Evolutionary conservation across 345 rosid genomes (phyloP).

Genomic region (Citrus australasica): DNA sequence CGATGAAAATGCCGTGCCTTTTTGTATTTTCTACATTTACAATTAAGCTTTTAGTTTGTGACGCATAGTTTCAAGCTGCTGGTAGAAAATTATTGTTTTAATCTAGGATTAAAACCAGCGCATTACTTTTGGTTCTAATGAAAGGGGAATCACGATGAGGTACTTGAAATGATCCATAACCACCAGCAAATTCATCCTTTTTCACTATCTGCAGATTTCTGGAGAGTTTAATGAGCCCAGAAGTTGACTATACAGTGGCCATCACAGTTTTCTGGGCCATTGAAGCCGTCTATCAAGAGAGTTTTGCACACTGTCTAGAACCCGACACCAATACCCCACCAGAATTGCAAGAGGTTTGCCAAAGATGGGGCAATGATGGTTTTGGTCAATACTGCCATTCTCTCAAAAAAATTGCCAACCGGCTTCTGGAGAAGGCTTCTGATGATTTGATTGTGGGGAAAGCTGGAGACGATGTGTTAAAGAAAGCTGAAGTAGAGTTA

Average conservation of each 20-base stretch:
- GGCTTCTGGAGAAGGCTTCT: conserved; percentile 54
- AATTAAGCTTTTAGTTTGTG: not conserved
- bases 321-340: conserved; percentile 48
- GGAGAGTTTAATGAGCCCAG: conserved; percentile 52
- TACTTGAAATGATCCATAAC: not conserved
- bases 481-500: conserved; percentile 50
- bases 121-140: not conserved
- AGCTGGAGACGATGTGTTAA: conserved; percentile 39
- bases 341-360: conserved; percentile 56
- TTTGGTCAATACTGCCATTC: conserved; percentile 55
- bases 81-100: not conserved
- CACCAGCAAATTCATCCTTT: not conserved
- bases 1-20: too few relatives aligned
- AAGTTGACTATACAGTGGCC: conserved; percentile 49
- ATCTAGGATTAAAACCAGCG: not conserved
- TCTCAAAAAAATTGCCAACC: conserved; percentile 47
- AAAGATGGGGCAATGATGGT: conserved; percentile 77
- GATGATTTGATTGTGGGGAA: conserved; percentile 27
- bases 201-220: conserved; percentile 44
- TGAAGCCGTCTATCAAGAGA: conserved; percentile 76
- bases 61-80: not conserved
- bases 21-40: too few relatives aligned
- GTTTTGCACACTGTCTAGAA: conserved; percentile 73
- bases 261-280: conserved; percentile 74
- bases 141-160: not conserved